phyloP scores from a whole-genome alignment of 2,329 filamentous ascomycete genomes.

The Ophiosphaerella herpotricha region DNA sequence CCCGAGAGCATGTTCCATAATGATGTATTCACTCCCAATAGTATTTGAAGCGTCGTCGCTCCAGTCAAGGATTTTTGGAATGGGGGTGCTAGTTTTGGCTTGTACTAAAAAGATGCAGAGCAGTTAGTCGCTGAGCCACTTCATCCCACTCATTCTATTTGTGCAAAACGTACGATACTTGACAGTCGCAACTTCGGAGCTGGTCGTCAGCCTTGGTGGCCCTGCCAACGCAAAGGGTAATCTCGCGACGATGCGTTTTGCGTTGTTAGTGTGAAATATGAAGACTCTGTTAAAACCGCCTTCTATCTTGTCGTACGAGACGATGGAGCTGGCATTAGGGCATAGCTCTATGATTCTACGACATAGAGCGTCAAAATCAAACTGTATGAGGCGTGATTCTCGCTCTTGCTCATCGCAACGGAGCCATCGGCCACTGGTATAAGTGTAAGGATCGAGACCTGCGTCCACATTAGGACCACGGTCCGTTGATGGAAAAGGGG shows the following conservation, averaged over 20 bases:
- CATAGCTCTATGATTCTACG: slow-evolving; percentile 43
- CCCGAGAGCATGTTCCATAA: slow-evolving; percentile 45
- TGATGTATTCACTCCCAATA: slow-evolving; percentile 47
- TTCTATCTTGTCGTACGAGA: slow-evolving; percentile 49
- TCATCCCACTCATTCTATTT: slow-evolving; percentile 3
- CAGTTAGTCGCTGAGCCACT: slow-evolving; percentile 14
- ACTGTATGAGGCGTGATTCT: slow-evolving; percentile 44
- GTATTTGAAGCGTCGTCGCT: slow-evolving; percentile 42
- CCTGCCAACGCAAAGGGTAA: slow-evolving; percentile 50
- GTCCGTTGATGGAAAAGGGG: slow-evolving; percentile 4
- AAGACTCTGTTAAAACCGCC: slow-evolving; percentile 53
- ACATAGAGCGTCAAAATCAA: slow-evolving; percentile 49
- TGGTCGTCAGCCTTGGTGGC: slow-evolving; percentile 43
- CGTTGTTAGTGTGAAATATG: slow-evolving; percentile 49
- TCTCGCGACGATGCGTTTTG: slow-evolving; percentile 45
- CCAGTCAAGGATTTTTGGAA: slow-evolving; percentile 52
- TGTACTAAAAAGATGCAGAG: slow-evolving; percentile 35
- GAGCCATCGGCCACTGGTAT: slow-evolving; percentile 43
- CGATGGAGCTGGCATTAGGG: slow-evolving; percentile 42
- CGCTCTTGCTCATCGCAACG: slow-evolving; percentile 43
- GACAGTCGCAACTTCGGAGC: slow-evolving; percentile 54
- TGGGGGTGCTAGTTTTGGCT: slow-evolving; percentile 46
- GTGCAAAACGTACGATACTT: slow-evolving; percentile 43
- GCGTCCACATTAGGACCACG: slow-evolving; percentile 4
- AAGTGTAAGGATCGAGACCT: slow-evolving; percentile 25